phyloP scores from a whole-genome alignment of 179 eudicot species.

The Carnegiea gigantea region DNA sequence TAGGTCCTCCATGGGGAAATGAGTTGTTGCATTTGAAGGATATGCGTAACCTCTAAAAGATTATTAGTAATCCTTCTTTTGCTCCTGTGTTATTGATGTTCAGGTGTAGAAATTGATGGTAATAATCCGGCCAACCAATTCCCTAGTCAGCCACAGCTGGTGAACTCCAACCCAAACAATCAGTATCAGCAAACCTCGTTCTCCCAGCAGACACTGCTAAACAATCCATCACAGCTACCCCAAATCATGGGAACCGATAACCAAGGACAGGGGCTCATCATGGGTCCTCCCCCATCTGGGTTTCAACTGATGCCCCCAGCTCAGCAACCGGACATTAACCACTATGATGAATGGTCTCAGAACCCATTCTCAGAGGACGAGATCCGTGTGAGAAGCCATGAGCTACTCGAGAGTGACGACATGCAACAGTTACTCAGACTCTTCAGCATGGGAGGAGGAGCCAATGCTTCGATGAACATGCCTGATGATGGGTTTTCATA shows the following conservation, averaged over 20 bases:
- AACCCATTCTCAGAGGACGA: constrained; percentile 81
- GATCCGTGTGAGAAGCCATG: constrained; percentile 84
- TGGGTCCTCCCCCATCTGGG: constrained; percentile 54
- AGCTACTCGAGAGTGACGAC: constrained; percentile 91
- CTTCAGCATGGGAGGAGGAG: constrained; percentile 83
- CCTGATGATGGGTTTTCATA: constrained; percentile 57
- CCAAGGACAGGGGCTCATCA: constrained; percentile 46
- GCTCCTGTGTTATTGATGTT: neutral
- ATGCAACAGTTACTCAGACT: constrained; percentile 92
- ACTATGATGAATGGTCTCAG: constrained; percentile 71
- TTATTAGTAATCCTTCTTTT: no score
- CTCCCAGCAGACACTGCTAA: constrained; percentile 44
- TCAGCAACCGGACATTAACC: constrained; percentile 54
- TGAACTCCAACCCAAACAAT: constrained; percentile 41
- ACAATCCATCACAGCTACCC: constrained; percentile 38
- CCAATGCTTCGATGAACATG: constrained; percentile 37
- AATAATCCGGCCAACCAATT: constrained; percentile 43
- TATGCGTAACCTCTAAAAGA: no score
- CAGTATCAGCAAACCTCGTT: constrained; percentile 50
- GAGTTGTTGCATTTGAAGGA: no score
- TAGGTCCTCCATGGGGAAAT: no score
- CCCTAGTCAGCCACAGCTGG: constrained; percentile 43
- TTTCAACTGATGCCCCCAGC: constrained; percentile 50
- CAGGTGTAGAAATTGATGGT: constrained; percentile 55
- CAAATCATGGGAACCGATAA: constrained; percentile 39